These are phyloP conservation scores for Agaricus sinodeliciosus DNA, from an alignment of 768 basidiomycete species.

Conservation along the genomic window DNA sequence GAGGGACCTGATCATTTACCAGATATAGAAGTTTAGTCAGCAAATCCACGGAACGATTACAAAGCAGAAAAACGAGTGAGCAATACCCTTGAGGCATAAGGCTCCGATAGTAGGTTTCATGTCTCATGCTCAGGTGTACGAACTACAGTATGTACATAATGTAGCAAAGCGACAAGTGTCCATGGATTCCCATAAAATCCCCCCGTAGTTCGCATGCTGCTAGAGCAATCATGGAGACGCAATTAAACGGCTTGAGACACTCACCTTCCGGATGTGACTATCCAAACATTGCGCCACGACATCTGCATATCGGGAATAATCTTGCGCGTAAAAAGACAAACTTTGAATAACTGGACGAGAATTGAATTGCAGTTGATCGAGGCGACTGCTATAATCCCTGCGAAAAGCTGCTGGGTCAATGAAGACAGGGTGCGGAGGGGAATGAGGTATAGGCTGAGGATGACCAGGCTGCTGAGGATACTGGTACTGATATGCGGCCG, in stretches of 20 bases:
- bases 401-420: conserved; percentile 32
- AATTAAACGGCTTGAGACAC: conserved; percentile 29
- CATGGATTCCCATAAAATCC: conserved; percentile 7
- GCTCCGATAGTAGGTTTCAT: conserved; percentile 16
- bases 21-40: conserved; percentile 62
- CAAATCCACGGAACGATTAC: conserved; percentile 40
- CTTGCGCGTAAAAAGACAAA: conserved; percentile 88
- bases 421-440: conserved; percentile 27
- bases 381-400: conserved; percentile 67
- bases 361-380: conserved; percentile 85
- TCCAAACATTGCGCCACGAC: conserved; percentile 80
- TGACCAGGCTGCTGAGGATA: conserved; percentile 37
- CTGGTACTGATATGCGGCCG: conserved; percentile 24
- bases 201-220: conserved; percentile 12
- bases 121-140: conserved; percentile 27
- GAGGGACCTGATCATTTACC: conserved; percentile 60
- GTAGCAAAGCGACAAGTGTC: conserved; percentile 4
- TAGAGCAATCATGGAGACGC: conserved; percentile 9
- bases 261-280: conserved; percentile 83
- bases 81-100: conserved; percentile 16
- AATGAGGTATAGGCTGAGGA: conserved; percentile 32
- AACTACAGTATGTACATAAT: conserved; percentile 11
- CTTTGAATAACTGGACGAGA: conserved; percentile 92
- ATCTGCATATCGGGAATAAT: conserved; percentile 70
- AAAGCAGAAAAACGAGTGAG: conserved; percentile 18